A percentile compares a stretch with the other conserved stretches of the same genome.
Evolutionary conservation across 1,284 basidiomycete species (phyloP).

Genomic region (Puccinia sorghi): DNA sequence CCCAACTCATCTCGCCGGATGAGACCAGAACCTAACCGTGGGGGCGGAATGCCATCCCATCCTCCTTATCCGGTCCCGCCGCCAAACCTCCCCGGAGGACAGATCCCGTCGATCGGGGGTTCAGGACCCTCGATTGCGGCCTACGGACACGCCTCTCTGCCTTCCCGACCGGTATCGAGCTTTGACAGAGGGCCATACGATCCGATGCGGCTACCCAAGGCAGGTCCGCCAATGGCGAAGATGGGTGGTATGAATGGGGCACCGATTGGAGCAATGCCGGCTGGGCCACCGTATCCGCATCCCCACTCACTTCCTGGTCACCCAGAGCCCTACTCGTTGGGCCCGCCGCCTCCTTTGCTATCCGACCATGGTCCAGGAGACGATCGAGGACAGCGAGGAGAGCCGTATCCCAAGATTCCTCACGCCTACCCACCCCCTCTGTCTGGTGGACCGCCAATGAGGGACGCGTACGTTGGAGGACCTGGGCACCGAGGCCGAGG

Average conservation of each 20-base stretch:
- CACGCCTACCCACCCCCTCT: background rate
- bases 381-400: constrained; percentile 21
- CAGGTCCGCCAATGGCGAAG: constrained; percentile 14
- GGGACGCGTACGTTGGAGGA: background rate
- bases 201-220: constrained; percentile 8
- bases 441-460: background rate
- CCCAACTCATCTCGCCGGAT: constrained; percentile 6
- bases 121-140: background rate
- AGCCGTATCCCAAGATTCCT: constrained; percentile 4
- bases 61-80: constrained; percentile 11
- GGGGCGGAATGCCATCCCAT: background rate
- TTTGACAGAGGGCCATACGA: constrained; percentile 24
- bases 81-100: background rate
- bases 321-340: constrained; percentile 2
- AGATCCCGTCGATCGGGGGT: background rate
- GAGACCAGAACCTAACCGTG: constrained; percentile 8
- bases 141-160: constrained; percentile 27
- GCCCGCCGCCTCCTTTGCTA: background rate
- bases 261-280: constrained; percentile 12
- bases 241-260: constrained; percentile 1
- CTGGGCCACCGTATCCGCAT: constrained; percentile 11
- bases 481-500: constrained; percentile 12
- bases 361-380: constrained; percentile 17
- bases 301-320: background rate
- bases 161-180: constrained; percentile 11